Percentiles rank a stretch among this genome's conserved stretches.
Evolutionary conservation across 148 eudicot genomes (phyloP).

Genomic region (Limonium bicolor): DNA sequence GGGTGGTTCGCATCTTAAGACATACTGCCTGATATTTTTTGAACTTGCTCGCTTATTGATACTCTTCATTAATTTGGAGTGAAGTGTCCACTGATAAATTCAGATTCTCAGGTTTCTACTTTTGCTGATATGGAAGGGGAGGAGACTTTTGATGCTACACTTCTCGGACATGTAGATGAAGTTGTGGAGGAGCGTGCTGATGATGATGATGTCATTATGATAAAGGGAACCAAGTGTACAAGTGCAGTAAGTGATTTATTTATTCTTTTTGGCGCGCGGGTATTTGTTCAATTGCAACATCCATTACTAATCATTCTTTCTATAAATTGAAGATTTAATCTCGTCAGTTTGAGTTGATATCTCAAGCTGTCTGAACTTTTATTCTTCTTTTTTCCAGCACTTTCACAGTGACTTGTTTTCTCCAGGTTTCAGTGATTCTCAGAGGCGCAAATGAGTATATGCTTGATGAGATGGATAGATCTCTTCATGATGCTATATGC

Average conservation of each 20-base stretch:
- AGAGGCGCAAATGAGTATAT: slow-evolving; percentile 96
- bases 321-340: too few species aligned
- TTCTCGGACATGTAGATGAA: slow-evolving; percentile 90
- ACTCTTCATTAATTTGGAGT: too few species aligned
- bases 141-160: slow-evolving; percentile 88
- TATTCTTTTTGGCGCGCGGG: too few species aligned
- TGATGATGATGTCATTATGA: slow-evolving; percentile 93
- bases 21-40: too few species aligned
- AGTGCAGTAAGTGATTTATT: slow-evolving; percentile 63
- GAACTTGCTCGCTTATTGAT: too few species aligned
- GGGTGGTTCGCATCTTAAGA: too few species aligned
- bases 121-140: slow-evolving; percentile 99
- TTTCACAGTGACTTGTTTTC: slow-evolving; percentile 1
- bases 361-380: too few species aligned
- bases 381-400: too few species aligned
- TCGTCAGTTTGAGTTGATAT: too few species aligned
- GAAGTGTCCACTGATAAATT: too few species aligned
- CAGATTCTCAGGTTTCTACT: slow-evolving; percentile 69
- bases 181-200: slow-evolving; percentile 96
- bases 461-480: slow-evolving; percentile 99
- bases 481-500: slow-evolving; percentile 88
- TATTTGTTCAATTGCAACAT: too few species aligned
- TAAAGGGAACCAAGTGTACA: slow-evolving; percentile 77
- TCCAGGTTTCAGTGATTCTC: slow-evolving; percentile 72
- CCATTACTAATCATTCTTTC: too few species aligned